Conservation (phyloP, 1,284 basidiomycete species). For the Cryptococcus sp. region DNA sequence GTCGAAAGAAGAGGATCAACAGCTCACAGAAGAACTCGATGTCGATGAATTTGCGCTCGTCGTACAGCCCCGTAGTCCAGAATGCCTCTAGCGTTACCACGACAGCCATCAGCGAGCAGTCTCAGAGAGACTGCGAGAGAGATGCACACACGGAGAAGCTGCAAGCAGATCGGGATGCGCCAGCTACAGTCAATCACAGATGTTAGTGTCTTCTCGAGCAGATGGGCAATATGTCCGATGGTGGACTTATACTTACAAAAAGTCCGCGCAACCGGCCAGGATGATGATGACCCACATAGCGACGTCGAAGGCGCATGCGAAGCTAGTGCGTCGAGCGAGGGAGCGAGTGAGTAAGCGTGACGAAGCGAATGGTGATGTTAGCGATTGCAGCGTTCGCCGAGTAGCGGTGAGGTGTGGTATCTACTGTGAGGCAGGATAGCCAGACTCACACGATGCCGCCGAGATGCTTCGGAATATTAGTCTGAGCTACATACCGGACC, state of each 20-base stretch:
- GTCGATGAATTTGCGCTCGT: conserved; percentile 16
- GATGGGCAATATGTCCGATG: neutral
- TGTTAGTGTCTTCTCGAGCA: neutral
- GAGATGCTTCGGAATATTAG: conserved; percentile 46
- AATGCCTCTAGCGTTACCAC: conserved; percentile 19
- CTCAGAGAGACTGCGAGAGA: conserved; percentile 10
- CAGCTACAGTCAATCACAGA: conserved; percentile 5
- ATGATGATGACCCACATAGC: conserved; percentile 33
- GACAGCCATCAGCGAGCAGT: conserved; percentile 12
- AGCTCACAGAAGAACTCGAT: conserved; percentile 31
- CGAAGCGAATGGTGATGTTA: neutral
- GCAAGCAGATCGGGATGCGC: conserved; percentile 16
- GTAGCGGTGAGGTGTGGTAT: no score
- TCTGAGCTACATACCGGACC: conserved; percentile 19
- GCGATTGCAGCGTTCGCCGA: no score
- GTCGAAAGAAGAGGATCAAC: neutral
- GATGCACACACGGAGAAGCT: conserved; percentile 14
- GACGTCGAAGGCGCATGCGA: conserved; percentile 31
- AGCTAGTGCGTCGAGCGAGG: conserved; percentile 17
- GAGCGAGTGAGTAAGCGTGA: neutral
- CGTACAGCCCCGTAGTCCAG: conserved; percentile 25
- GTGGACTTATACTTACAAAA: conserved; percentile 27
- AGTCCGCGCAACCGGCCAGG: conserved; percentile 28
- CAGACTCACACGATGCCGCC: conserved; percentile 35
- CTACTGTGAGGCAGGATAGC: no score